phyloP scores from a whole-genome alignment of 306 rosid species.

The Pyrus pyrifolia region DNA sequence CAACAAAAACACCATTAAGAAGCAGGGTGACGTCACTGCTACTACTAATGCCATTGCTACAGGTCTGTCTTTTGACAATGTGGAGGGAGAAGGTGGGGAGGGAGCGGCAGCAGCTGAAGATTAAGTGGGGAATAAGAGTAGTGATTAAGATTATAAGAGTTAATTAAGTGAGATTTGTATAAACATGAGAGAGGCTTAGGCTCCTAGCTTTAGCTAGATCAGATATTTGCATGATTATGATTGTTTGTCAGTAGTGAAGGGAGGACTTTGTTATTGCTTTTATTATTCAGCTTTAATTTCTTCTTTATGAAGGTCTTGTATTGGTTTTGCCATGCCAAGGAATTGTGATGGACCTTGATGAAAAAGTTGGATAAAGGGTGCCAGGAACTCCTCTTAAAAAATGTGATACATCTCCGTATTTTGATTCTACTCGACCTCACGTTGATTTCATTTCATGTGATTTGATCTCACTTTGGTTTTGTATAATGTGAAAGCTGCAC shows the following conservation, averaged over 20 bases:
- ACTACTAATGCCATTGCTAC: neutral
- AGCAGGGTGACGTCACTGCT: conserved; percentile 1
- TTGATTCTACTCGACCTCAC: neutral
- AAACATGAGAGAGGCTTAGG: neutral
- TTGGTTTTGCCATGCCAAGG: neutral
- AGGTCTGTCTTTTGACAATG: conserved; percentile 3
- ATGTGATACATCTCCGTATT: too few species aligned
- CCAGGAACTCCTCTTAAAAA: too few species aligned
- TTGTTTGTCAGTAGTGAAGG: neutral
- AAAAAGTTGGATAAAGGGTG: too few species aligned
- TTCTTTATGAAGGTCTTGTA: neutral
- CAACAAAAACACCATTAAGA: conserved; percentile 33
- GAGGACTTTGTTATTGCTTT: neutral
- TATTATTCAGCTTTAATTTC: neutral
- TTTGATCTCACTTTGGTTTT: neutral
- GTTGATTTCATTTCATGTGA: neutral
- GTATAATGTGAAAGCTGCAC: too few species aligned
- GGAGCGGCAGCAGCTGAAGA: neutral
- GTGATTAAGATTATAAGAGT: neutral
- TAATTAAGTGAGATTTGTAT: neutral
- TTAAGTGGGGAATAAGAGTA: neutral
- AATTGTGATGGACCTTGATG: neutral
- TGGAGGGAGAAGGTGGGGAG: neutral
- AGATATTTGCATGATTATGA: neutral
- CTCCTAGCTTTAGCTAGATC: neutral